phyloP scores from a whole-genome alignment of 805 yeast species.

The Dipodascopsis uninucleata region DNA sequence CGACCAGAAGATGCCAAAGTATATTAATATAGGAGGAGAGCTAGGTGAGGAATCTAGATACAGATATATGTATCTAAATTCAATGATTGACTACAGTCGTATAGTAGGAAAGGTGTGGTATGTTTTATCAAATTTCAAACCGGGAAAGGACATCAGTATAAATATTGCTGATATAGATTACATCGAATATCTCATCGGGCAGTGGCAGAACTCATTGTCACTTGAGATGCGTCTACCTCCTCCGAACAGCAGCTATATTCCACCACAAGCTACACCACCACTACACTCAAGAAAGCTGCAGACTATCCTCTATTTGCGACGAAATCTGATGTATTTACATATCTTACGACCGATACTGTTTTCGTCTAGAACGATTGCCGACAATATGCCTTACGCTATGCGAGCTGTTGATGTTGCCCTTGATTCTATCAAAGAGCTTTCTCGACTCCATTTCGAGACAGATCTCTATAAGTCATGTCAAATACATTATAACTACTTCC shows the following conservation, averaged over 20 bases:
- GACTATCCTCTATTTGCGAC: conserved; percentile 13
- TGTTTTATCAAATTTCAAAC: conserved; percentile 10
- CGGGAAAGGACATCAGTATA: conserved; percentile 5
- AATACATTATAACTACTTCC: conserved; percentile 32
- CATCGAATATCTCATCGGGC: conserved; percentile 22
- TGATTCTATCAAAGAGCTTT: conserved; percentile 29
- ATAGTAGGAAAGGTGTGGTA: conserved; percentile 22
- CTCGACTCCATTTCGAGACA: conserved; percentile 24
- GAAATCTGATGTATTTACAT: conserved; percentile 23
- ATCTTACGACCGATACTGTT: conserved; percentile 24
- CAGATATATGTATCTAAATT: conserved; percentile 24
- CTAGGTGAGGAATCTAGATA: conserved; percentile 22
- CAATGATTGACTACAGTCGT: conserved; percentile 29
- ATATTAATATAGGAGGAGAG: conserved; percentile 3
- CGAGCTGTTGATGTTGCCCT: conserved; percentile 30
- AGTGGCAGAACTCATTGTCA: conserved; percentile 26
- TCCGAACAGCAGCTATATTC: too few species aligned
- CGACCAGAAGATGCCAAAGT: conserved; percentile 25
- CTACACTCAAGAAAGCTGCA: conserved; percentile 16
- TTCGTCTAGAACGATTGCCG: conserved; percentile 20
- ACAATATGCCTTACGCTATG: conserved; percentile 17
- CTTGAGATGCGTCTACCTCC: conserved; percentile 17
- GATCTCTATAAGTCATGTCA: conserved; percentile 28
- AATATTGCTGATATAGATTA: conserved; percentile 11
- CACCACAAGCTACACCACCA: conserved; percentile 1